Percentiles rank a stretch among this genome's conserved stretches.
Conservation (phyloP, 2,329 filamentous ascomycete species). For the Boeremia exigua region DNA sequence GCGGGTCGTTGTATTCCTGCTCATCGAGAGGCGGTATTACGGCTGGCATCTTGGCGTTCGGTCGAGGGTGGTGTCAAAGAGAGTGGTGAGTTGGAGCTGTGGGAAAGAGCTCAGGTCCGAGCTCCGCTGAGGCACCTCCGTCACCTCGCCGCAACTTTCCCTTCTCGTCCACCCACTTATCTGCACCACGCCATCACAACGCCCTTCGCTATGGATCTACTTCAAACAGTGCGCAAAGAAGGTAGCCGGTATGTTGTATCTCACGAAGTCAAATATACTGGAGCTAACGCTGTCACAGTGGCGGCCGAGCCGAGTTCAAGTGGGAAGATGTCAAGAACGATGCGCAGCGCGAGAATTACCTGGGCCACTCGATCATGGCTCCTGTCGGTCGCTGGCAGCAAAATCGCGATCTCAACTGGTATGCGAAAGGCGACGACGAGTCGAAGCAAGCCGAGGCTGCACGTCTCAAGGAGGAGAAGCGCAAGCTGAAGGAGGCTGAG, state of each 20-base stretch:
- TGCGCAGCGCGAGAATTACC: constrained; percentile 84
- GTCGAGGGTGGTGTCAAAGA: constrained; percentile 5
- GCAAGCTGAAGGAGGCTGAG: constrained; percentile 85
- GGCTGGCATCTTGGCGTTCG: constrained; percentile 32
- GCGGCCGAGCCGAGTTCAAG: constrained; percentile 89
- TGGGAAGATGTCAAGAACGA: constrained; percentile 94
- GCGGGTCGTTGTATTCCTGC: constrained; percentile 37
- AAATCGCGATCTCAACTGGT: constrained; percentile 72
- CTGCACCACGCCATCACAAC: constrained; percentile 19
- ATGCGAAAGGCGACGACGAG: constrained; percentile 63
- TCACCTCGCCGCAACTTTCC: constrained; percentile 32
- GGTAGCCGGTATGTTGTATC: constrained; percentile 64
- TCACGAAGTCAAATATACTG: constrained; percentile 5
- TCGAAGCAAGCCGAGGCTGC: constrained; percentile 64
- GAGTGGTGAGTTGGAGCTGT: constrained; percentile 3
- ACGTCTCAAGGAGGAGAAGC: constrained; percentile 72
- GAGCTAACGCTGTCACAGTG: constrained; percentile 55
- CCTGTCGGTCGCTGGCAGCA: constrained; percentile 93
- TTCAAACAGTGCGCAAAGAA: constrained; percentile 92
- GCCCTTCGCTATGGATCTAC: constrained; percentile 78
- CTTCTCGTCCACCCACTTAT: constrained; percentile 1
- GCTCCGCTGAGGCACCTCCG: constrained; percentile 27
- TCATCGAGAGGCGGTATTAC: constrained; percentile 42
- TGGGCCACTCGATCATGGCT: constrained; percentile 90
- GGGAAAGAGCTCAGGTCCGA: constrained; percentile 8